Base-by-base conservation (phyloP, 306 rosid species). In the Elaeagnus macrophylla region DNA sequence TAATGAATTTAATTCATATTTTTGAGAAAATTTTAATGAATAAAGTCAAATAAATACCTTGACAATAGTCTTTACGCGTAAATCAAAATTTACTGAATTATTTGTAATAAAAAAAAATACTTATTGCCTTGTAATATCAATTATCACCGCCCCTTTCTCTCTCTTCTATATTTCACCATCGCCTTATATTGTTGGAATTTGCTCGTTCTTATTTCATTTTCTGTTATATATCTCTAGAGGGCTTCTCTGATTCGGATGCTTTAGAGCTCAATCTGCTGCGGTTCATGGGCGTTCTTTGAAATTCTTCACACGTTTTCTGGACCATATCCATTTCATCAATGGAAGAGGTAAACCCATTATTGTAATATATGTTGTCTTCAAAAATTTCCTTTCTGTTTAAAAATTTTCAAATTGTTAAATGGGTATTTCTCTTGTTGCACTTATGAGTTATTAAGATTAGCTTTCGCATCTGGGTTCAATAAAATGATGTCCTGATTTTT, bases 291-390 rank as follows among this genome's bases (percentile, higher is more conserved):
- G 9, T 46, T 57, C 61, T 65, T 65, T 59, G 77, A 61, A 35
- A 47, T 60, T 76, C 73, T 56, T 78, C 51, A 77, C 57, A 73
- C 58, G 35, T 36, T 42, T 42, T 48, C 67, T 64, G 72, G 69
- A 70, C 54, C 67, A 10, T 42, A 11, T 11, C 53, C 66, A 73
- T 47, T 66, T 72, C 61, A 50, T 14, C 63, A 54, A 14, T 65
- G 75, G 78, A 63, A 82, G 97, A 82, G 97, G 97, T 89, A 72
- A 77, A 66, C 71, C 74, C 71, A 37, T 8, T 3, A 47, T 20
- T 67, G 58, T 41, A 8, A 41, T 59, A 7, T 42, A 12, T 15
- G 14, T 39, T 3, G 19, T 47, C 32, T 8, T 32, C 12, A 60
- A 42, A 36, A n/a, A 53, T 47, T 60, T 5, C 1, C 5, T 15